Base-by-base conservation (phyloP, 495 filamentous ascomycete species). In the Penicillium alfredii region DNA sequence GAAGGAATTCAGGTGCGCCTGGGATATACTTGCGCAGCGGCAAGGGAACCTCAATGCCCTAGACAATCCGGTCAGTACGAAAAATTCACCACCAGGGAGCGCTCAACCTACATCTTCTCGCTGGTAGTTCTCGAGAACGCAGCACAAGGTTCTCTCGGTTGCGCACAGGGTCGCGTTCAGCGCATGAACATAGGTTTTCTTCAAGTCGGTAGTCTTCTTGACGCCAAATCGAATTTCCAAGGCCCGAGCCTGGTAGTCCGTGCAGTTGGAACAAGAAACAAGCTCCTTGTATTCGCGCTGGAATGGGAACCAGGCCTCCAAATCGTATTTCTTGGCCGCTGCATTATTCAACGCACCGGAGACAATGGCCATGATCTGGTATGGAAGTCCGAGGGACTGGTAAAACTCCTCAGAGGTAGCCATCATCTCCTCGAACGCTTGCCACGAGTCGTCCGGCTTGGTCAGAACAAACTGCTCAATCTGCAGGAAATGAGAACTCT, bases 231-330 rank as follows among this genome's bases (percentile, higher is more conserved):
- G 74, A 42, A 94, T 94, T 58, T 94, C 87, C 6, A 96, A 70
- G 35, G 82, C 87, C 30, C 89, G 71, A 20, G 84, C 80, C 66
- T 96, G 89, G 71, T 95, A 96, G 58, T 96, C 89, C 0, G 86
- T 92, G 70, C 89, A 96, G 64, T 95, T 96, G 38, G 83, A 88
- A 71, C 87, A 94, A 15, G 87, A 94, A 25, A 98, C 90, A 9
- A 96, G 74, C 61, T 94, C 88, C 65, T 97, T 98, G 74, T 94
- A 97, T 60, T 97, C 93, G 42, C 85, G 81, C 48, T 90, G 86
- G 74, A 86, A 88, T 14, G 89, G 93, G 64, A 97, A 97, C 86
- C 88, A 94, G 2, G 93, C 93, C 58, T 98, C 92, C 10, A 97
- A 75, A 51, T 98, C 92, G 56, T 82, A 93, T 57, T 98, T 98